A percentile compares a stretch with the other conserved stretches of the same genome.
Conservation (phyloP, 192 early-diverging fungal species). For the Coemansia sp. region DNA sequence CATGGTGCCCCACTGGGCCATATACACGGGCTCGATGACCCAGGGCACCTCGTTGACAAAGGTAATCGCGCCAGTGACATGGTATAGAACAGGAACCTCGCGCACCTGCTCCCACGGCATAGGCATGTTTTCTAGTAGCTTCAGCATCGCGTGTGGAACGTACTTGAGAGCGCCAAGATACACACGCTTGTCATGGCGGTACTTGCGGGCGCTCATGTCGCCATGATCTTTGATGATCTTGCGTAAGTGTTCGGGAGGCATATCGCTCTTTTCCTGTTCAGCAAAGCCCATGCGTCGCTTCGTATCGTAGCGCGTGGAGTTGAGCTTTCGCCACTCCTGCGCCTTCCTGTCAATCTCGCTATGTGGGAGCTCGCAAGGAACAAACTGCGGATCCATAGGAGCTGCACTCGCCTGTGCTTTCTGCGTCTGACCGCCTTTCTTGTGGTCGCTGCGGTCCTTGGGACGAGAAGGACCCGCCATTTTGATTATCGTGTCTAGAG, state of each 20-base stretch:
- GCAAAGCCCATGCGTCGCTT: constrained; percentile 95
- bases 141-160: constrained; percentile 96
- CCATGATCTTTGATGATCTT: constrained; percentile 99
- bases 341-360: constrained; percentile 63
- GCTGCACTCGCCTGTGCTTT: neutral
- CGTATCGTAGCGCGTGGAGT: constrained; percentile 87
- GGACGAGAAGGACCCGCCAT: constrained; percentile 5
- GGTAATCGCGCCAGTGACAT: constrained; percentile 97
- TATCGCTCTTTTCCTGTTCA: constrained; percentile 91
- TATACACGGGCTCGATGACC: constrained; percentile 97
- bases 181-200: constrained; percentile 94
- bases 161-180: constrained; percentile 99
- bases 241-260: constrained; percentile 97
- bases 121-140: constrained; percentile 99
- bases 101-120: constrained; percentile 99
- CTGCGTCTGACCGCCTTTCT: constrained; percentile 3
- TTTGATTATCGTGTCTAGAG: neutral
- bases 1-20: constrained; percentile 99
- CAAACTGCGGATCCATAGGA: constrained; percentile 34
- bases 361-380: constrained; percentile 21
- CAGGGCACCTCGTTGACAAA: constrained; percentile 97
- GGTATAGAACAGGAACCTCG: constrained; percentile 95
- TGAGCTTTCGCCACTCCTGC: constrained; percentile 88
- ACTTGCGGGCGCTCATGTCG: constrained; percentile 98
- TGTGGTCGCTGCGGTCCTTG: constrained; percentile 4